A percentile compares a stretch with the other conserved stretches of the same genome.
Conservation (phyloP, 2,329 filamentous ascomycete species). For the Fusarium burgessii region DNA sequence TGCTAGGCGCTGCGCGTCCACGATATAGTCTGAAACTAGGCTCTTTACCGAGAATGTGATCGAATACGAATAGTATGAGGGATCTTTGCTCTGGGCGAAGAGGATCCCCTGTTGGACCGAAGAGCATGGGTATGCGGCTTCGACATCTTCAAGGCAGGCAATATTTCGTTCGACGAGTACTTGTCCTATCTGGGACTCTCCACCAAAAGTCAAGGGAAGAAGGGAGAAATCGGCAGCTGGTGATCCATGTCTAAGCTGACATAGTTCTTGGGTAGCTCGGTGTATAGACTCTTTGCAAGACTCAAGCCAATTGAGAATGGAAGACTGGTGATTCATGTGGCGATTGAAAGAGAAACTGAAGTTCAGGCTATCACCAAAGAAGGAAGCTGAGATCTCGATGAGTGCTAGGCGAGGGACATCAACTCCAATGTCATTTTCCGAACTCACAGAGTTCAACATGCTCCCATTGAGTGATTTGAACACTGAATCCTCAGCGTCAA, state of each 20-base stretch:
- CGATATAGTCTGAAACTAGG: no score
- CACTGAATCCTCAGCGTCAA: neutral
- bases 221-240: slow-evolving; percentile 9
- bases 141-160: neutral
- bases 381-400: slow-evolving; percentile 32
- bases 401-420: slow-evolving; percentile 31
- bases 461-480: slow-evolving; percentile 11
- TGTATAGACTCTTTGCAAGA: neutral
- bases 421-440: slow-evolving; percentile 18
- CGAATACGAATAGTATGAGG: slow-evolving; percentile 39
- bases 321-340: slow-evolving; percentile 6
- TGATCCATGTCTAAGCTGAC: neutral
- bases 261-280: neutral
- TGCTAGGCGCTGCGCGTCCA: slow-evolving; percentile 7
- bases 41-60: slow-evolving; percentile 22
- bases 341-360: slow-evolving; percentile 30
- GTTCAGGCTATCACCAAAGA: neutral
- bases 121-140: slow-evolving; percentile 39
- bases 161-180: neutral
- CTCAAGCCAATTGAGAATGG: neutral
- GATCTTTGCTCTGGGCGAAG: slow-evolving; percentile 31
- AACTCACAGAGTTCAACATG: slow-evolving; percentile 16
- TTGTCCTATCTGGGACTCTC: neutral
- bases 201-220: slow-evolving; percentile 15
- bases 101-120: slow-evolving; percentile 41